Evolutionary conservation across 163 green algal species (phyloP).

Genomic region (Scenedesmus sp.): DNA sequence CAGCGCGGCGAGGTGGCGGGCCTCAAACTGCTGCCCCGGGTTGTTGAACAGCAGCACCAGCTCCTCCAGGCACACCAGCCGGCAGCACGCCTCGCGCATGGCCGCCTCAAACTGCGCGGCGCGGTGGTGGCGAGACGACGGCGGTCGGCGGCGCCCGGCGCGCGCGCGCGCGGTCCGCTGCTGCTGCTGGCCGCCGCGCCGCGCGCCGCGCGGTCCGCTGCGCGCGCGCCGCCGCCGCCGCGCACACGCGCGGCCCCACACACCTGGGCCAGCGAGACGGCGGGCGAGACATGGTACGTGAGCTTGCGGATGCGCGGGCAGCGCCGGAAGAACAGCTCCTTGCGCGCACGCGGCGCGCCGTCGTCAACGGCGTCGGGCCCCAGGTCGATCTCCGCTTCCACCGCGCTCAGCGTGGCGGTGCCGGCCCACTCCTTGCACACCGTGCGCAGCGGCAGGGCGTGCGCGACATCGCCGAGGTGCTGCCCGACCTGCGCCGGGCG

Average conservation of each 20-base stretch:
- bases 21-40: slow-evolving; percentile 41
- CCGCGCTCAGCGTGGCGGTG: slow-evolving; percentile 8
- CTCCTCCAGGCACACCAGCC: slow-evolving; percentile 22
- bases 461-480: slow-evolving; percentile 37
- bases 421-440: slow-evolving; percentile 43
- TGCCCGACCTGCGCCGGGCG: slow-evolving; percentile 36
- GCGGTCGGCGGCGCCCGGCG: not conserved
- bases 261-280: slow-evolving; percentile 30
- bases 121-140: too few relatives aligned
- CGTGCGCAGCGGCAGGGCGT: slow-evolving; percentile 27
- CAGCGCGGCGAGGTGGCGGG: slow-evolving; percentile 38
- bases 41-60: slow-evolving; percentile 43
- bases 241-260: not conserved
- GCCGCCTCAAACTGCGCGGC: slow-evolving; percentile 34
- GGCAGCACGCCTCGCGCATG: not conserved
- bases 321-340: slow-evolving; percentile 33
- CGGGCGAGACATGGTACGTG: slow-evolving; percentile 40
- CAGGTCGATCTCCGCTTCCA: slow-evolving; percentile 35
- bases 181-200: not conserved
- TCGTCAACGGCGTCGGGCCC: not conserved
- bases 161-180: not conserved
- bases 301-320: slow-evolving; percentile 31
- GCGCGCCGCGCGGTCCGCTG: not conserved
- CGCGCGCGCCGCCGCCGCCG: not conserved
- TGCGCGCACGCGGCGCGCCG: not conserved